phyloP scores from a whole-genome alignment of 2,329 filamentous ascomycete species.

The Aspergillus awamori region DNA sequence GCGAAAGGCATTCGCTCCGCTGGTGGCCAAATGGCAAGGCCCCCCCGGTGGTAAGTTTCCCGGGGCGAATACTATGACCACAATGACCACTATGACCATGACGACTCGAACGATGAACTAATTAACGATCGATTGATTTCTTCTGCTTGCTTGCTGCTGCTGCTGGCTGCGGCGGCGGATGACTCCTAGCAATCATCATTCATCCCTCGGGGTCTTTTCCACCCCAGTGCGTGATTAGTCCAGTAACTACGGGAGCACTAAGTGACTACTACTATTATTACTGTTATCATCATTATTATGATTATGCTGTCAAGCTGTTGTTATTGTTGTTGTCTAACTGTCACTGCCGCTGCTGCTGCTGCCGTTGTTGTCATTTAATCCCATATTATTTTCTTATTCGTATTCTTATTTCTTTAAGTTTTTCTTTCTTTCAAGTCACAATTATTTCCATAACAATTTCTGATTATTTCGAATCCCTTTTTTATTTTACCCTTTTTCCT shows the following conservation, averaged over 20 bases:
- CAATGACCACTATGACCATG: constrained; percentile 5
- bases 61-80: constrained; percentile 2
- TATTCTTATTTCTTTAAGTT: background rate
- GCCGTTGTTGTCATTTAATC: background rate
- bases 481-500: background rate
- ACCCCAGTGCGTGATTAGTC: background rate
- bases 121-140: no score
- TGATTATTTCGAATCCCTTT: background rate
- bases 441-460: background rate
- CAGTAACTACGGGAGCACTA: no score
- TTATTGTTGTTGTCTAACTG: no score
- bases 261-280: no score
- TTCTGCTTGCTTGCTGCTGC: background rate
- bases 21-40: constrained; percentile 21
- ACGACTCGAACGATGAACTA: background rate
- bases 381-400: background rate
- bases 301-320: no score
- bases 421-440: background rate
- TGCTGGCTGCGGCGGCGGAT: no score
- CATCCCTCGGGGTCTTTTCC: no score
- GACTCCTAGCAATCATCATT: background rate
- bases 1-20: constrained; percentile 1
- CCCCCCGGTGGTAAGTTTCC: constrained; percentile 6
- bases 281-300: no score
- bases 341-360: no score